Conservation (phyloP, 148 eudicot genomes). For the Amaranthus hypochondriacus region DNA sequence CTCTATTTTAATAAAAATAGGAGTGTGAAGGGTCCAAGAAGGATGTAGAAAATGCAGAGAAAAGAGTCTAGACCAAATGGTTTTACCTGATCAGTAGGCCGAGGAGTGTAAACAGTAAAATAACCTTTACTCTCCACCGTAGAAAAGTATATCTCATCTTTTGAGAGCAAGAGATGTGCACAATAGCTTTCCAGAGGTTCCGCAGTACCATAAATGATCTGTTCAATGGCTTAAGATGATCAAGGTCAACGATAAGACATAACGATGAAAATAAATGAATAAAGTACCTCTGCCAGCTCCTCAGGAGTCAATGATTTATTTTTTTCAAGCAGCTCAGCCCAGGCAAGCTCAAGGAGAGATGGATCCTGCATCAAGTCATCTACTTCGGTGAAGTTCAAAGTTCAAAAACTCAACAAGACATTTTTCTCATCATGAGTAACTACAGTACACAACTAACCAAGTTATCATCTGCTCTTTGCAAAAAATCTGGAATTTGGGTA, state of each 20-base stretch:
- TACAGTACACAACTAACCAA: constrained; percentile 49
- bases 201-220: constrained; percentile 89
- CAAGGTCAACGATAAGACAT: constrained; percentile 24
- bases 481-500: constrained; percentile 56
- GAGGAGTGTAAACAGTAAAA: constrained; percentile 67
- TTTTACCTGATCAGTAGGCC: constrained; percentile 63
- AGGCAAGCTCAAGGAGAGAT: constrained; percentile 85
- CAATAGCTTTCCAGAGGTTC: constrained; percentile 95
- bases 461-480: constrained; percentile 69
- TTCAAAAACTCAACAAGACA: constrained; percentile 6
- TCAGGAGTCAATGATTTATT: constrained; percentile 57
- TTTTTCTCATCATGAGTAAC: constrained; percentile 1
- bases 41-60: not conserved
- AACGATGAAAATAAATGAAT: constrained; percentile 10
- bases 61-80: not conserved
- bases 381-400: constrained; percentile 4
- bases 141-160: constrained; percentile 83
- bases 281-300: constrained; percentile 86
- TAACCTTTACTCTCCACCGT: constrained; percentile 56
- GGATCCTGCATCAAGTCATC: constrained; percentile 50
- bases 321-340: constrained; percentile 91
- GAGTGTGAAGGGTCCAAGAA: not conserved
- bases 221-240: constrained; percentile 36
- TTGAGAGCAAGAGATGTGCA: constrained; percentile 80
- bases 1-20: too few species aligned